Conservation (phyloP, 1,139 yeast genomes). For the Suhomyces bribrorum region DNA sequence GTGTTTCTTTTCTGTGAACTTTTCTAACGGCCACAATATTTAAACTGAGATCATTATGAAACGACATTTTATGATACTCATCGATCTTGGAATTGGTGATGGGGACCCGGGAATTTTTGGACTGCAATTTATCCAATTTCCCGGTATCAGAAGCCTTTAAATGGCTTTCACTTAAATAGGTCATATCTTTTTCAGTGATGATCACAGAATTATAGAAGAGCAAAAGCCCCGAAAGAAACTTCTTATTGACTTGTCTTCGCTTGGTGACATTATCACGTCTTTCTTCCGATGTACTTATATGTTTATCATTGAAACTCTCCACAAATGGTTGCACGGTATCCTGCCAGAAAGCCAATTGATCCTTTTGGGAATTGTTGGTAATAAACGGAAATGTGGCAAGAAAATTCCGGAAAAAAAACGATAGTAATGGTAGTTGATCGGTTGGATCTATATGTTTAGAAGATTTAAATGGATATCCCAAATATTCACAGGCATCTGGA, state of each 20-base stretch:
- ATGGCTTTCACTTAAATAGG: slow-evolving; percentile 52
- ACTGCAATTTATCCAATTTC: slow-evolving; percentile 41
- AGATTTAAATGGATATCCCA: slow-evolving; percentile 70
- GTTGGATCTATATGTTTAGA: slow-evolving; percentile 13
- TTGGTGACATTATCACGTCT: slow-evolving; percentile 75
- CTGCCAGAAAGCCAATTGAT: slow-evolving; percentile 70
- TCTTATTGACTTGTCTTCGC: slow-evolving; percentile 61
- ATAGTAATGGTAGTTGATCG: slow-evolving; percentile 51
- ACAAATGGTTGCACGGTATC: slow-evolving; percentile 75
- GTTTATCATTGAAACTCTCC: slow-evolving; percentile 71
- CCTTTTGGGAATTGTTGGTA: slow-evolving; percentile 44
- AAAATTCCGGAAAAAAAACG: slow-evolving; percentile 63
- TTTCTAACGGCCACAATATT: slow-evolving; percentile 67
- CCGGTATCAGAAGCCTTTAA: slow-evolving; percentile 55
- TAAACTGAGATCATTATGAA: slow-evolving; percentile 57
- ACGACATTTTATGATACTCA: slow-evolving; percentile 41
- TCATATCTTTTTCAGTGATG: slow-evolving; percentile 58
- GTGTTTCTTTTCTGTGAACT: slow-evolving; percentile 11
- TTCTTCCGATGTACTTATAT: slow-evolving; percentile 65
- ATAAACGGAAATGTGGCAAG: slow-evolving; percentile 76
- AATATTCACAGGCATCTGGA: slow-evolving; percentile 57
- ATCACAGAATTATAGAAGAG: slow-evolving; percentile 76
- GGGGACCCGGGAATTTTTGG: slow-evolving; percentile 2
- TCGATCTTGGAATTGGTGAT: slow-evolving; percentile 18
- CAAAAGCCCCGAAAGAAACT: slow-evolving; percentile 60